phyloP scores from a whole-genome alignment of 116 monocot species.

The Trichopus zeylanicus region DNA sequence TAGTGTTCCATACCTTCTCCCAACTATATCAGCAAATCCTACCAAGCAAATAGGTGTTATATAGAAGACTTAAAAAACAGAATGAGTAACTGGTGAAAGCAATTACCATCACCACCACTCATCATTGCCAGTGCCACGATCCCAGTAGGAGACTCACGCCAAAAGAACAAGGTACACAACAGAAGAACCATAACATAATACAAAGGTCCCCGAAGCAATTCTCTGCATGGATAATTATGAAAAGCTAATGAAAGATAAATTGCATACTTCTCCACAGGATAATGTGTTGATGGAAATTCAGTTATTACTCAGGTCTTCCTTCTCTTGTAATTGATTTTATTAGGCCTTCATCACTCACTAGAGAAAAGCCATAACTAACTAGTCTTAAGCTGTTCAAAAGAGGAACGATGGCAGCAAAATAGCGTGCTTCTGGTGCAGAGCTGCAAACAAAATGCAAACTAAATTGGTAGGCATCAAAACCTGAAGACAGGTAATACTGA shows the following conservation, averaged over 20 bases:
- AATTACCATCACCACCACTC: constrained; percentile 92
- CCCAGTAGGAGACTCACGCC: constrained; percentile 90
- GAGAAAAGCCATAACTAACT: constrained; percentile 44
- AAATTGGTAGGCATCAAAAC: background rate
- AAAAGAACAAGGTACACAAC: constrained; percentile 63
- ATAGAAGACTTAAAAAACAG: background rate
- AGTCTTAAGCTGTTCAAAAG: constrained; percentile 66
- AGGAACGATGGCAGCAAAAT: constrained; percentile 79
- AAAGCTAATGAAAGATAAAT: background rate
- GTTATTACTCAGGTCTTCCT: constrained; percentile 84
- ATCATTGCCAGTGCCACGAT: constrained; percentile 75
- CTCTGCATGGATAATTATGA: constrained; percentile 36
- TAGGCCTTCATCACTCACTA: constrained; percentile 62
- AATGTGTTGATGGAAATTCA: background rate
- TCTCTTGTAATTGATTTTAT: constrained; percentile 83
- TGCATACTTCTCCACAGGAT: background rate
- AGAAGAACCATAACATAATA: constrained; percentile 79
- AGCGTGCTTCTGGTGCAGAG: constrained; percentile 49
- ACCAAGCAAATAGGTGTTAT: background rate
- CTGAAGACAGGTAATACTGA: background rate
- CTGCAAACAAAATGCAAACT: constrained; percentile 19
- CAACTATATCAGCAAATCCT: constrained; percentile 96
- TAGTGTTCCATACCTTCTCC: constrained; percentile 59
- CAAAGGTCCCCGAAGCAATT: constrained; percentile 86
- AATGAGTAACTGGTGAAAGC: background rate